These are phyloP conservation scores for Paracoccidioides lutzii DNA, from an alignment of 2,329 filamentous ascomycete genomes.

Conservation along the genomic window DNA sequence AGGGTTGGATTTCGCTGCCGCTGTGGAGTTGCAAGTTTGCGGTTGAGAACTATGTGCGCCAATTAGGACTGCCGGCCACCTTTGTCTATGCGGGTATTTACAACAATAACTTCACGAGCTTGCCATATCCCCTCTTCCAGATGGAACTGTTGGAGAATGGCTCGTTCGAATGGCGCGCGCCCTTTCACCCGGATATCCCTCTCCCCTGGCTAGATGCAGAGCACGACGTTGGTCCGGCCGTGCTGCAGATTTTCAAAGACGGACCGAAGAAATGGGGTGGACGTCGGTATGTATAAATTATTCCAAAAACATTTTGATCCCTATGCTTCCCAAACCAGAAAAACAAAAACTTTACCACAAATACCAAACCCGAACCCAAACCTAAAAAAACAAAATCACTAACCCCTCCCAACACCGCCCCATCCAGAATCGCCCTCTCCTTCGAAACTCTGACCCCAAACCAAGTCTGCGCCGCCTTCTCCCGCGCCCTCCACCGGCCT, in stretches of 20 bases:
- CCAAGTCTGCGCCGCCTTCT: slow-evolving; percentile 71
- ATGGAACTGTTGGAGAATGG: slow-evolving; percentile 76
- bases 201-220: slow-evolving; percentile 94
- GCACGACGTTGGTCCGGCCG: slow-evolving; percentile 84
- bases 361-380: slow-evolving; percentile 2
- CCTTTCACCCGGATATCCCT: slow-evolving; percentile 78
- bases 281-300: slow-evolving; percentile 42
- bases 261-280: slow-evolving; percentile 73
- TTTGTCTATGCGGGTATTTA: slow-evolving; percentile 97
- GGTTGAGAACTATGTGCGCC: slow-evolving; percentile 79
- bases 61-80: slow-evolving; percentile 70
- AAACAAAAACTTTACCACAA: background rate
- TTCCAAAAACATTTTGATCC: slow-evolving; percentile 2
- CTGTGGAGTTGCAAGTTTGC: slow-evolving; percentile 88
- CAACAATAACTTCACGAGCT: slow-evolving; percentile 96
- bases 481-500: slow-evolving; percentile 60
- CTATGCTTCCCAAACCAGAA: background rate
- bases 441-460: slow-evolving; percentile 78
- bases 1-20: slow-evolving; percentile 64
- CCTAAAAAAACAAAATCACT: slow-evolving; percentile 1
- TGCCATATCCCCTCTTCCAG: slow-evolving; percentile 86
- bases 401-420: no score
- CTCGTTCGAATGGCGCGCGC: slow-evolving; percentile 83
- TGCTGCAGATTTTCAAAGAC: slow-evolving; percentile 92
- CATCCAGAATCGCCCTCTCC: slow-evolving; percentile 62